These are phyloP conservation scores for Linum trigynum DNA, from an alignment of 345 rosid genomes.

Conservation along the genomic window DNA sequence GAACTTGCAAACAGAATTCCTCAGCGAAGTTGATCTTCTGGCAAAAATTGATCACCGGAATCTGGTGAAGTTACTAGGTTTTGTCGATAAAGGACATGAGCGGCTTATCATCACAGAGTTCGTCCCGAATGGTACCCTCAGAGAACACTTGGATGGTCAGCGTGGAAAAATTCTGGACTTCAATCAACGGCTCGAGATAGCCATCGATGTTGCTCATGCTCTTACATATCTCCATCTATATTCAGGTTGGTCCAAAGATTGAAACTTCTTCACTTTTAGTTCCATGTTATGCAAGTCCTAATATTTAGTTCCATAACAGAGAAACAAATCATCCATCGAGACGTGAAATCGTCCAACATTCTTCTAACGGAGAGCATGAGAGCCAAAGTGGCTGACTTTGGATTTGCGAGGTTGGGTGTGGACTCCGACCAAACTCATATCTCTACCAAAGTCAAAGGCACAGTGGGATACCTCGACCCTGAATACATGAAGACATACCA, in stretches of 20 bases:
- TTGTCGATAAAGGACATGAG: slow-evolving; percentile 67
- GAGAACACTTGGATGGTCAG: slow-evolving; percentile 84
- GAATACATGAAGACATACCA: slow-evolving; percentile 92
- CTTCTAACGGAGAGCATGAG: slow-evolving; percentile 85
- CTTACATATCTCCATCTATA: slow-evolving; percentile 84
- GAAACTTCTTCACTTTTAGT: neutral
- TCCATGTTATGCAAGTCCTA: neutral
- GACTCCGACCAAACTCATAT: slow-evolving; percentile 64
- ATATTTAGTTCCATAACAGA: slow-evolving; percentile 32
- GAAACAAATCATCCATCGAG: slow-evolving; percentile 90
- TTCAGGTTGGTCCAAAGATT: slow-evolving; percentile 42
- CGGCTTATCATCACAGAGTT: slow-evolving; percentile 89
- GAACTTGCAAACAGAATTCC: slow-evolving; percentile 61
- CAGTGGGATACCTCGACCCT: slow-evolving; percentile 93
- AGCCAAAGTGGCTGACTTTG: slow-evolving; percentile 96
- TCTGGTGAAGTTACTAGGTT: slow-evolving; percentile 87
- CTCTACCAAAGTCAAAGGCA: slow-evolving; percentile 87
- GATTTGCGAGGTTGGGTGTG: slow-evolving; percentile 71
- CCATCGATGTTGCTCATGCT: slow-evolving; percentile 93
- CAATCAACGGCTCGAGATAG: slow-evolving; percentile 82
- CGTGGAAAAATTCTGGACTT: slow-evolving; percentile 67
- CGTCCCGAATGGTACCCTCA: slow-evolving; percentile 82
- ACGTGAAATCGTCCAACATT: slow-evolving; percentile 88
- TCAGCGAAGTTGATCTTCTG: slow-evolving; percentile 87
- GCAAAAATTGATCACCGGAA: slow-evolving; percentile 84